phyloP scores from a whole-genome alignment of 371 early-diverging fungal species.

The Lichtheimia hyalospora region DNA sequence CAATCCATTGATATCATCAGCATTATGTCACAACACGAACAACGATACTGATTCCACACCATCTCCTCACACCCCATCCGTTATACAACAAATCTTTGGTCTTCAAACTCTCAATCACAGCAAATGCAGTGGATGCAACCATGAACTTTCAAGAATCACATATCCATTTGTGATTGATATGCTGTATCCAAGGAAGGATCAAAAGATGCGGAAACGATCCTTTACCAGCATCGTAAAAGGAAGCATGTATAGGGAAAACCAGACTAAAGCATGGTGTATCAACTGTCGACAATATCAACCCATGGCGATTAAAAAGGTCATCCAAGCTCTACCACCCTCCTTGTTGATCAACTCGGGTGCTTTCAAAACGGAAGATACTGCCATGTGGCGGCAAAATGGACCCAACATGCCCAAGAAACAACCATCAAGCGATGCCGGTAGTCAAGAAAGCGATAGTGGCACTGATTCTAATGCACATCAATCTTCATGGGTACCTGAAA shows the following conservation, averaged over 20 bases:
- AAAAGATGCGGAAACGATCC: constrained; percentile 43
- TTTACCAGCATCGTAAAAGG: constrained; percentile 65
- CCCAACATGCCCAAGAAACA: constrained; percentile 30
- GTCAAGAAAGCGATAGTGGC: constrained; percentile 8
- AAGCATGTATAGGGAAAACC: constrained; percentile 69
- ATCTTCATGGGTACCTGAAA: constrained; percentile 51
- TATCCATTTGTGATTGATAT: constrained; percentile 82
- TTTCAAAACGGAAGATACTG: constrained; percentile 52
- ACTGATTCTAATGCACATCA: constrained; percentile 5
- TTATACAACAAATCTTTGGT: constrained; percentile 76
- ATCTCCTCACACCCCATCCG: constrained; percentile 30
- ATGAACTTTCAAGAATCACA: constrained; percentile 60
- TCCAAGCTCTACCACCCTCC: constrained; percentile 64
- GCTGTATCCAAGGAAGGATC: constrained; percentile 59
- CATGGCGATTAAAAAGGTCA: constrained; percentile 60
- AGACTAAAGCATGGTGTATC: constrained; percentile 82
- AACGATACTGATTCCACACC: neutral
- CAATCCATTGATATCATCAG: constrained; percentile 39
- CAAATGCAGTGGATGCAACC: constrained; percentile 63
- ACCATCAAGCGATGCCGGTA: constrained; percentile 7
- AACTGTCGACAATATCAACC: constrained; percentile 74
- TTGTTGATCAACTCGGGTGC: constrained; percentile 73
- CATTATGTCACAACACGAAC: constrained; percentile 5
- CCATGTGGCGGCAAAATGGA: constrained; percentile 54
- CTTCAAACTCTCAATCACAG: constrained; percentile 62